These are phyloP conservation scores for Nymphaea thermarum DNA, from an alignment of 164 flowering plant genomes.

Conservation along the genomic window DNA sequence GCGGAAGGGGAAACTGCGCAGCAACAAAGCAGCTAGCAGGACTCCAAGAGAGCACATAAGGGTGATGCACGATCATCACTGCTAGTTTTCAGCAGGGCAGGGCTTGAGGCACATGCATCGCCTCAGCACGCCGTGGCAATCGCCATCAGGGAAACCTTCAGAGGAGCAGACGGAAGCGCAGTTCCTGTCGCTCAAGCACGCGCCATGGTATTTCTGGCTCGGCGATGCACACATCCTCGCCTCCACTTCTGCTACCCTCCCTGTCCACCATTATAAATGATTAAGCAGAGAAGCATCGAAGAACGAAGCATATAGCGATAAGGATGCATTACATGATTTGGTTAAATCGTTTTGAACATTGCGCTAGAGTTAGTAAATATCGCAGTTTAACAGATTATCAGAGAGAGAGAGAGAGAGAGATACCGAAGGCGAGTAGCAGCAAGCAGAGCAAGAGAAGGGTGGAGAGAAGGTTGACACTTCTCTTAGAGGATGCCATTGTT, in stretches of 20 bases:
- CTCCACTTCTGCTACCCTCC: not conserved
- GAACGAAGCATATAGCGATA: not conserved
- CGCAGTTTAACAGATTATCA: not conserved
- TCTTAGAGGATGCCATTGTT: not conserved
- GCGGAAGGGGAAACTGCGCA: too few species aligned
- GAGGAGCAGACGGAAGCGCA: not conserved
- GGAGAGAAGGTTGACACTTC: not conserved
- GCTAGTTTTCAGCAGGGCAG: not conserved
- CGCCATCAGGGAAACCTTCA: not conserved
- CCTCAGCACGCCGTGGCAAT: not conserved
- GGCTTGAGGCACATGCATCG: slow-evolving; percentile 1
- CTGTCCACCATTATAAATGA: not conserved
- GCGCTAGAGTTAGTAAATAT: not conserved
- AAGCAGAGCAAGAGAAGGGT: not conserved
- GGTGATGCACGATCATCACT: not conserved
- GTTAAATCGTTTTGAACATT: not conserved
- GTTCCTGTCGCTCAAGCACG: not conserved
- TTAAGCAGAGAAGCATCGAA: not conserved
- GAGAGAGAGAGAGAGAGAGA: not conserved
- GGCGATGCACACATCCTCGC: not conserved
- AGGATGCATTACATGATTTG: not conserved
- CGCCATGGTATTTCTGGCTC: not conserved
- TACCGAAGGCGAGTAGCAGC: not conserved
- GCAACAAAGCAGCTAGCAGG: not conserved
- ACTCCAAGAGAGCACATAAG: not conserved